These are phyloP conservation scores for Teunomyces barrocoloradensis DNA, from an alignment of 805 yeast genomes.

Conservation along the genomic window DNA sequence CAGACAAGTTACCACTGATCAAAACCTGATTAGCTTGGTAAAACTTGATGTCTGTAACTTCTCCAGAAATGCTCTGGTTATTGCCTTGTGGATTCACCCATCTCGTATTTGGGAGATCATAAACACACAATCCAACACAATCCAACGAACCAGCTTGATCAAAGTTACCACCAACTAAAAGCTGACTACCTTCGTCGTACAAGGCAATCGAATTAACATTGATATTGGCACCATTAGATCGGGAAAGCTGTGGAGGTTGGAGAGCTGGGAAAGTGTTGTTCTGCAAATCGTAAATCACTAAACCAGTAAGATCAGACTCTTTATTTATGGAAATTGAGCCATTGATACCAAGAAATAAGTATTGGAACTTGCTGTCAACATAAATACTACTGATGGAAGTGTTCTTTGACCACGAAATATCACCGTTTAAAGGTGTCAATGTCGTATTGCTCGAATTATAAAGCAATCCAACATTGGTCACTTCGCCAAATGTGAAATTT, in stretches of 20 bases:
- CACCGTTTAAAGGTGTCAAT: slow-evolving; percentile 19
- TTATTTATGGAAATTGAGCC: slow-evolving; percentile 28
- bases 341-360: slow-evolving; percentile 47
- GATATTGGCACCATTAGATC: slow-evolving; percentile 40
- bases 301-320: slow-evolving; percentile 34
- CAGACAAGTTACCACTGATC: slow-evolving; percentile 51
- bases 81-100: slow-evolving; percentile 49
- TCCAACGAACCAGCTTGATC: slow-evolving; percentile 51
- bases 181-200: slow-evolving; percentile 28
- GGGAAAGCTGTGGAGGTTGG: slow-evolving; percentile 50
- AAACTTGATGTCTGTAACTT: slow-evolving; percentile 53
- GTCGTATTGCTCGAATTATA: slow-evolving; percentile 14
- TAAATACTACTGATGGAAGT: slow-evolving; percentile 30
- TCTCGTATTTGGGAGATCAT: slow-evolving; percentile 49
- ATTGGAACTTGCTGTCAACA: slow-evolving; percentile 30
- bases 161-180: slow-evolving; percentile 76
- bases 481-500: slow-evolving; percentile 34
- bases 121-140: slow-evolving; percentile 68
- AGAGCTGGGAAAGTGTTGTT: slow-evolving; percentile 37
- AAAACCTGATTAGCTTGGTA: slow-evolving; percentile 35
- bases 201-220: slow-evolving; percentile 35
- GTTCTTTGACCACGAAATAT: slow-evolving; percentile 23
- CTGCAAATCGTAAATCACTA: slow-evolving; percentile 52
- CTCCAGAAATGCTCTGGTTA: slow-evolving; percentile 42
- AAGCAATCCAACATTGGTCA: slow-evolving; percentile 31